Evolutionary conservation across 805 yeast genomes (phyloP), one percentile per base, ranked within the genome.

Genomic region (Ogataea pini): DNA sequence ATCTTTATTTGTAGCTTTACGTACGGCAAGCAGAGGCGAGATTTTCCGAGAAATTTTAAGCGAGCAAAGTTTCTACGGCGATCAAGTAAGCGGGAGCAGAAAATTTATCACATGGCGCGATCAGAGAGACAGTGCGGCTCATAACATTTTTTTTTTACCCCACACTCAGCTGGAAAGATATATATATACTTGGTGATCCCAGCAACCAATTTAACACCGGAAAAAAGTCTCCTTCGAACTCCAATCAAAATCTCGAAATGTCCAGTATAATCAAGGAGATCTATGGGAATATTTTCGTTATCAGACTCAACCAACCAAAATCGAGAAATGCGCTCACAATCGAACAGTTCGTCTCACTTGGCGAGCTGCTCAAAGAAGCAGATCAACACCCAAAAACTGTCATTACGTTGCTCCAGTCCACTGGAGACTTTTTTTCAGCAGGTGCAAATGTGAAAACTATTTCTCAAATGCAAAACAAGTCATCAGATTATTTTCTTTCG

Each of bases 381-480:
- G 83, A 86, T 49, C 62, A 69, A 4, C 83, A 86, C 48, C 79
- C 80, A 19, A 71, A 73, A 17, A 83, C 92, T 0, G 60, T 76
- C 7, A 75, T 80, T 19, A 89, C 96, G 1, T 69, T 86, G 42
- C 66, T 89, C 42, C 83, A 80, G 60, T 75, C 89, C 28, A 72
- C 85, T 0, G 96, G 96, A 0, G 73, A 84, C 48, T 86, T 78
- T 63, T 89, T 89, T 65, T 82, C 89, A 20, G 86, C 96, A 6
- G 97, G 97, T 20, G 97, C 96, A 17, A 83, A 89, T 62, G 78
- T 86, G 44, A 73, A 63, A 29, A 16, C 49, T 2, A 54, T 67
- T n/a, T 67, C 72, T 0, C 48, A 70, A 46, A 37, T 64, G 55
- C 53, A 37, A 16, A 46, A 64, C 29, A 47, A 48, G 38, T 13